phyloP scores from a whole-genome alignment of 2,329 filamentous ascomycete species.

The Pseudocercospora cruenta region DNA sequence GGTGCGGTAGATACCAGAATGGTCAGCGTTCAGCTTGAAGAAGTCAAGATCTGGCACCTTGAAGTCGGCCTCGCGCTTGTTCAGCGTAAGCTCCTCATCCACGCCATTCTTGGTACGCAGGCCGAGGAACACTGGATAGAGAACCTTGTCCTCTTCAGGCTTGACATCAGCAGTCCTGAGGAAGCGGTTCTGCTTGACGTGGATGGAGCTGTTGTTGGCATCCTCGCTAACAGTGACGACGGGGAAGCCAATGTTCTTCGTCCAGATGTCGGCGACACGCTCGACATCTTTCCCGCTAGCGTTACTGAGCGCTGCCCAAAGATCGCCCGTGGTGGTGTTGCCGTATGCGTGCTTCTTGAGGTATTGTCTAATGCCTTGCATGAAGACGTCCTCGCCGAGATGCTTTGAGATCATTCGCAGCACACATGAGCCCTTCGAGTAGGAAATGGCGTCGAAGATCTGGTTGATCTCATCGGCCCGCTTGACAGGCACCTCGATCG shows the following conservation, averaged over 20 bases:
- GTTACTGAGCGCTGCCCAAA: conserved; percentile 85
- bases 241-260: conserved; percentile 92
- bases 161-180: conserved; percentile 89
- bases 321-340: conserved; percentile 87
- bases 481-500: conserved; percentile 95
- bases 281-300: conserved; percentile 91
- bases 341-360: conserved; percentile 96
- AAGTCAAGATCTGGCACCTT: conserved; percentile 80
- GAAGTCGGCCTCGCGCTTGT: conserved; percentile 74
- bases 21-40: conserved; percentile 95
- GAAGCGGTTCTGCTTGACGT: conserved; percentile 93
- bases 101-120: conserved; percentile 83
- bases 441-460: conserved; percentile 97
- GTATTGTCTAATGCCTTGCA: conserved; percentile 87
- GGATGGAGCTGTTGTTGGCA: conserved; percentile 70
- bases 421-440: conserved; percentile 94
- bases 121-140: conserved; percentile 89
- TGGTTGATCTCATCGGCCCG: conserved; percentile 95
- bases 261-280: conserved; percentile 93
- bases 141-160: conserved; percentile 83
- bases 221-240: conserved; percentile 85
- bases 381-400: conserved; percentile 87
- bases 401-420: conserved; percentile 97
- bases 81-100: conserved; percentile 73
- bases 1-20: conserved; percentile 89